A percentile compares a stretch with the other conserved stretches of the same genome.
Evolutionary conservation across 495 filamentous ascomycete species (phyloP).

Genomic region (Penicillium turbatum): DNA sequence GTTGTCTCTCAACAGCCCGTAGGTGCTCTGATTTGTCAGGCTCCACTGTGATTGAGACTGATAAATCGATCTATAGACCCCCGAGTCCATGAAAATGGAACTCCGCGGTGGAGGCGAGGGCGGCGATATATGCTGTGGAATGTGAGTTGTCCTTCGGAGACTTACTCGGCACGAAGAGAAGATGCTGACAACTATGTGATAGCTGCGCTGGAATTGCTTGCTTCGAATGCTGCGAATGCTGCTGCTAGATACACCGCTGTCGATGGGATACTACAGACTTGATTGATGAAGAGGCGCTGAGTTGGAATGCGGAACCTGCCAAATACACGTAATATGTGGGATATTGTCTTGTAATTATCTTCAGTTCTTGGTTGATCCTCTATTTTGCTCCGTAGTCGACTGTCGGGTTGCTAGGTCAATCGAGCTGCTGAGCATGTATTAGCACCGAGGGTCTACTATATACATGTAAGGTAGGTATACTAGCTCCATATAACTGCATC

Average conservation of each 20-base stretch:
- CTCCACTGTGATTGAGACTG: not conserved
- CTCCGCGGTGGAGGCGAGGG: conserved; percentile 7
- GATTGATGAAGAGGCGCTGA: not conserved
- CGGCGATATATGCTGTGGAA: conserved; percentile 9
- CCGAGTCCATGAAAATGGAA: conserved; percentile 9
- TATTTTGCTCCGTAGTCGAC: no score
- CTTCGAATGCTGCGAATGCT: conserved; percentile 11
- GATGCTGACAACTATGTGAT: not conserved
- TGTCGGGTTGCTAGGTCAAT: no score
- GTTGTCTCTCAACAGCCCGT: conserved; percentile 5
- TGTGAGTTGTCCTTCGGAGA: not conserved
- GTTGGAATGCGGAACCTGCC: not conserved
- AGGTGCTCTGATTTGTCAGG: not conserved
- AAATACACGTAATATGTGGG: no score
- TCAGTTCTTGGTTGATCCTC: no score
- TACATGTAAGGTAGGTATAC: no score
- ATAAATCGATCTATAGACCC: not conserved
- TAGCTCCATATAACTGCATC: no score
- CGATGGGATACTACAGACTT: not conserved
- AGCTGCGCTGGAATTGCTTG: conserved; percentile 8
- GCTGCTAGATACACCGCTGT: conserved; percentile 2
- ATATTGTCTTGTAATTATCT: no score
- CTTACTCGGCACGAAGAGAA: not conserved
- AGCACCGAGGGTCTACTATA: no score
- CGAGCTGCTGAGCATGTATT: no score